phyloP scores from a whole-genome alignment of 768 basidiomycete genomes.

The Lactarius vividus region DNA sequence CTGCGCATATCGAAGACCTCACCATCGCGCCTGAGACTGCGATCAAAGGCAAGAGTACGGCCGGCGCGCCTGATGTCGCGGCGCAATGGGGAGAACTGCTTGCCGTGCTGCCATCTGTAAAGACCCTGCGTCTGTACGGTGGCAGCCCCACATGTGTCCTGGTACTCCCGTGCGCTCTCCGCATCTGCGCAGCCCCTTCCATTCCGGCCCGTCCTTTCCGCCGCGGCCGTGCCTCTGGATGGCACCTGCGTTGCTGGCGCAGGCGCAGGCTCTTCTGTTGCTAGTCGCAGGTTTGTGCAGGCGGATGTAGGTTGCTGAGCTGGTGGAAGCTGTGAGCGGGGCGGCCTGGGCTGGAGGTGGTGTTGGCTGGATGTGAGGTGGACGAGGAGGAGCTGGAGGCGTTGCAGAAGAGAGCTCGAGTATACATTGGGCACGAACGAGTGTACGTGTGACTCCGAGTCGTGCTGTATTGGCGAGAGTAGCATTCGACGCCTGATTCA shows the following conservation, averaged over 20 bases:
- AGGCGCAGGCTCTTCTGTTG: not conserved
- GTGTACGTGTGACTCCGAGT: not conserved
- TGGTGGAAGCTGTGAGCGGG: conserved; percentile 3
- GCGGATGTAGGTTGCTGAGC: not conserved
- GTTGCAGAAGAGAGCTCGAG: conserved; percentile 5
- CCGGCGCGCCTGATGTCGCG: not conserved
- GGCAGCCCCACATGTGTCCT: not conserved
- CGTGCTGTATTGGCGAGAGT: too few relatives aligned
- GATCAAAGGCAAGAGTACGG: not conserved
- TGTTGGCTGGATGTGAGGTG: conserved; percentile 9
- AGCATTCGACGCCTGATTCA: too few relatives aligned
- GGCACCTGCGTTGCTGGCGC: not conserved
- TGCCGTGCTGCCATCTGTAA: not conserved
- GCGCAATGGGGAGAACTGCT: conserved; percentile 1
- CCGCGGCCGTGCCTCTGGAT: not conserved
- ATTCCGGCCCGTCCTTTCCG: not conserved
- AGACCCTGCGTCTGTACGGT: not conserved
- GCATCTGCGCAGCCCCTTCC: not conserved
- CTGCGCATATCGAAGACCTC: not conserved
- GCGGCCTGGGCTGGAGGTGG: conserved; percentile 7
- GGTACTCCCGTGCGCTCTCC: not conserved
- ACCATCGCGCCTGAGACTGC: not conserved
- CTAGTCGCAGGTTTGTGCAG: not conserved
- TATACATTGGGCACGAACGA: conserved; percentile 9
- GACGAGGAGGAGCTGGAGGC: not conserved